Evolutionary conservation across 768 basidiomycete species (phyloP), one percentile per base, ranked within the genome.

Genomic region (Porpolomopsis calyptriformis): DNA sequence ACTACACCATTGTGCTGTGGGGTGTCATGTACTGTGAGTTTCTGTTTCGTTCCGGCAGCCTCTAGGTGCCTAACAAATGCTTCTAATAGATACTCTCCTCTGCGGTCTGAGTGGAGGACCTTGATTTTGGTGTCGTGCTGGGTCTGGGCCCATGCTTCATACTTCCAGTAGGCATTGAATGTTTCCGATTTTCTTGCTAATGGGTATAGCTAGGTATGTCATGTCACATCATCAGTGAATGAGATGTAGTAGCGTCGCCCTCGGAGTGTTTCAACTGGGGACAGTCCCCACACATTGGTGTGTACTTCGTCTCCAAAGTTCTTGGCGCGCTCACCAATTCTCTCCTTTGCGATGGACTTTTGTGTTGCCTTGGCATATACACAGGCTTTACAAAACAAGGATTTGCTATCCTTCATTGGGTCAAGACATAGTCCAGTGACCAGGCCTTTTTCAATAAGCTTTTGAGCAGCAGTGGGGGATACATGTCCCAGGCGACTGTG

Each of bases 1-100:
- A 70, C 57, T 4, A 68, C 49, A 0, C 71, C 67, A 46, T 72
- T 71, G 36, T 69, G 57, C 37, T 63, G 50, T 0, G 61, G 66
- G 0, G 60, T 60, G 47, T 68, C 56, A 19, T 63, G 65, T 1
- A 58, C 51, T 1, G 64, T 68, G 1, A 63, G 54, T 43, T 60
- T 46, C 2, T 51, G 53, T 12, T 46, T 43, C 0, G 64, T 70
- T 0, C 72, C 71, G 9, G 56, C 45, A 0, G 42, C 33, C 0
- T 49, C 34, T 0, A 64, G 54, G 40, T 63, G 53, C 2, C 29
- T 14, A 1, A 43, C 49, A 40, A 71, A 58, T 5, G 56, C 52
- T 0, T 59, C 41, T 24, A 52, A 52, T 22, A 61, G 40, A 39
- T 63, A 70, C 45, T 70, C 64, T 3, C 64, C 61, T 0, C 68